These are phyloP conservation scores for Emericellopsis atlantica DNA, from an alignment of 2,329 filamentous ascomycete genomes.

Conservation along the genomic window DNA sequence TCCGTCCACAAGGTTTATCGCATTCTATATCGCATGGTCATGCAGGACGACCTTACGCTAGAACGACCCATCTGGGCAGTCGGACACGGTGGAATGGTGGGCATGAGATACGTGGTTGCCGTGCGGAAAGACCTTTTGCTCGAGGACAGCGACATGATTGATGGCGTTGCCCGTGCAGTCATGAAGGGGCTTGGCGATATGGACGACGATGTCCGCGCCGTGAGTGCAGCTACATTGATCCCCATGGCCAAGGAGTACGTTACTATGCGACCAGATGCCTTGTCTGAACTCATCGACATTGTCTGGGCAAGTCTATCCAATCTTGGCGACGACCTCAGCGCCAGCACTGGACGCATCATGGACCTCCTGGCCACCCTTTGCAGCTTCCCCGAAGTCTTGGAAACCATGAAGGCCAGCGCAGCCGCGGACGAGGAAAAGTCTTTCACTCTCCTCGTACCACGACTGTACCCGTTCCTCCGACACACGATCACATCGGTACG, in stretches of 20 bases:
- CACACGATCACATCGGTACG: conserved; percentile 96
- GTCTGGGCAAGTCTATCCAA: conserved; percentile 97
- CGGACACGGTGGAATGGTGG: conserved; percentile 96
- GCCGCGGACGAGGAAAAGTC: conserved; percentile 73
- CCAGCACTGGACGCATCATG: conserved; percentile 97
- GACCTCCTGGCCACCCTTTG: conserved; percentile 92
- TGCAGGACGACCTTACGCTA: conserved; percentile 70
- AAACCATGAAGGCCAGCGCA: conserved; percentile 88
- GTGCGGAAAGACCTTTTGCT: conserved; percentile 87
- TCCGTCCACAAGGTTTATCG: conserved; percentile 79
- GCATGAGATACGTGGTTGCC: conserved; percentile 85
- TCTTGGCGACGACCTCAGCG: conserved; percentile 91
- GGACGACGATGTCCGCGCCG: conserved; percentile 92
- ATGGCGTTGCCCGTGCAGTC: conserved; percentile 82
- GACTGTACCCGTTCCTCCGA: conserved; percentile 88
- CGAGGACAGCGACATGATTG: conserved; percentile 72
- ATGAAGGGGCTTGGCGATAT: conserved; percentile 87
- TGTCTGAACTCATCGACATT: conserved; percentile 78
- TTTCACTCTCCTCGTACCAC: conserved; percentile 82
- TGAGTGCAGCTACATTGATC: conserved; percentile 93
- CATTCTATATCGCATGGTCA: conserved; percentile 79
- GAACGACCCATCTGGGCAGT: conserved; percentile 79
- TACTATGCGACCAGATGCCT: conserved; percentile 61
- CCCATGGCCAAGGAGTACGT: conserved; percentile 95
- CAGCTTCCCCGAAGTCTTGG: conserved; percentile 81